Evolutionary conservation across 2,329 filamentous ascomycete species (phyloP).

Genomic region (Calonectria hongkongensis): DNA sequence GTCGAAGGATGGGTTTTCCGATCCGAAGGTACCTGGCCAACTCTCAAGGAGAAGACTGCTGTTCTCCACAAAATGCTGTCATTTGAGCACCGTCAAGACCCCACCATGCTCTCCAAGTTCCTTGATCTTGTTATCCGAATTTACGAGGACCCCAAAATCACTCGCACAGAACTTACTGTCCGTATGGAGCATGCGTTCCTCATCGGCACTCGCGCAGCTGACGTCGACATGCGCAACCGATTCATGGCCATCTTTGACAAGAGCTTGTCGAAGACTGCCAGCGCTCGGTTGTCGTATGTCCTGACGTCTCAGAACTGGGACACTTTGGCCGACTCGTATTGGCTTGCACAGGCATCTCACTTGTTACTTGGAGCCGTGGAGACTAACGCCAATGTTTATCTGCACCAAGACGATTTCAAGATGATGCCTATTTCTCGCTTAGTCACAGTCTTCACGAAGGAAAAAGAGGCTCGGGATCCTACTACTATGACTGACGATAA

Average conservation of each 20-base stretch:
- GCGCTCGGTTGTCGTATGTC: conserved; percentile 90
- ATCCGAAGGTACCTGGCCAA: conserved; percentile 95
- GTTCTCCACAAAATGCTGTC: conserved; percentile 99
- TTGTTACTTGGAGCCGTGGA: conserved; percentile 94
- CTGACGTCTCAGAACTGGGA: conserved; percentile 97
- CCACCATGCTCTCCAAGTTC: conserved; percentile 92
- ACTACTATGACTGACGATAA: conserved; percentile 87
- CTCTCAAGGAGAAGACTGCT: conserved; percentile 98
- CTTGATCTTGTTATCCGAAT: conserved; percentile 97
- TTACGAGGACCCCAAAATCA: conserved; percentile 98
- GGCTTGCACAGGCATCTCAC: conserved; percentile 96
- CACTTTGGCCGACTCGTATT: conserved; percentile 94
- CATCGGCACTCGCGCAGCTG: conserved; percentile 92
- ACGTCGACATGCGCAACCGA: conserved; percentile 96
- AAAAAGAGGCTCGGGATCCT: conserved; percentile 80
- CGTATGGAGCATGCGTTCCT: conserved; percentile 98
- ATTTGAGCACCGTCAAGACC: conserved; percentile 90
- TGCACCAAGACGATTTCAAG: conserved; percentile 90
- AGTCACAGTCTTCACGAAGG: conserved; percentile 83
- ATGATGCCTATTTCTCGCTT: conserved; percentile 84
- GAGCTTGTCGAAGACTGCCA: conserved; percentile 93
- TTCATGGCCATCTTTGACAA: conserved; percentile 98
- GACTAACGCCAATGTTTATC: conserved; percentile 84
- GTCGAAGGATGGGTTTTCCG: conserved; percentile 98
- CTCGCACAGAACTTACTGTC: conserved; percentile 95